Evolutionary conservation across 805 yeast genomes (phyloP).

Genomic region (Saccharomycopsis selenospora): DNA sequence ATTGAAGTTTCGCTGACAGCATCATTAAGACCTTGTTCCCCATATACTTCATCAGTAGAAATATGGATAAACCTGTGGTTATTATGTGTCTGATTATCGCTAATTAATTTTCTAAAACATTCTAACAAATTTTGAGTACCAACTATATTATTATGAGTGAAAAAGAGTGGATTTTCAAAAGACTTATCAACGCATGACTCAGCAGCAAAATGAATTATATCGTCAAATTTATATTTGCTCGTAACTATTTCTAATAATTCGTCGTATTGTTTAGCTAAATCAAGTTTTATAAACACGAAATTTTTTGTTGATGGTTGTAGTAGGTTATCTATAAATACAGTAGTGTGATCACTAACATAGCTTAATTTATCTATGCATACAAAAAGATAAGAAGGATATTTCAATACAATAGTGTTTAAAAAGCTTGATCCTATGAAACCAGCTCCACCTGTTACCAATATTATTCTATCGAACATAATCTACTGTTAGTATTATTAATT

Average conservation of each 20-base stretch:
- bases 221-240: constrained; percentile 24
- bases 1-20: constrained; percentile 31
- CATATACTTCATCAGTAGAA: constrained; percentile 57
- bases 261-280: constrained; percentile 29
- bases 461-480: constrained; percentile 9
- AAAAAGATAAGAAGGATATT: constrained; percentile 24
- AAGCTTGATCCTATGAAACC: constrained; percentile 51
- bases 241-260: constrained; percentile 23
- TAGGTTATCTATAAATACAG: constrained; percentile 24
- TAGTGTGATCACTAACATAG: constrained; percentile 34
- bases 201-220: constrained; percentile 47
- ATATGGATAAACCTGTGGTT: constrained; percentile 34
- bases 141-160: constrained; percentile 38
- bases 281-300: constrained; percentile 29
- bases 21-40: constrained; percentile 31
- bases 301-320: constrained; percentile 26
- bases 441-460: constrained; percentile 49
- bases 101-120: constrained; percentile 25
- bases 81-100: constrained; percentile 14
- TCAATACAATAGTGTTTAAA: constrained; percentile 30
- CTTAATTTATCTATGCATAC: constrained; percentile 37
- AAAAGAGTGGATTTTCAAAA: constrained; percentile 36
- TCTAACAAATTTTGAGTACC: constrained; percentile 44
- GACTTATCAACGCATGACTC: constrained; percentile 49
- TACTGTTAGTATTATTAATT: too few relatives aligned